Evolutionary conservation across 345 rosid species (phyloP).

Genomic region (Gossypium mustelinum): DNA sequence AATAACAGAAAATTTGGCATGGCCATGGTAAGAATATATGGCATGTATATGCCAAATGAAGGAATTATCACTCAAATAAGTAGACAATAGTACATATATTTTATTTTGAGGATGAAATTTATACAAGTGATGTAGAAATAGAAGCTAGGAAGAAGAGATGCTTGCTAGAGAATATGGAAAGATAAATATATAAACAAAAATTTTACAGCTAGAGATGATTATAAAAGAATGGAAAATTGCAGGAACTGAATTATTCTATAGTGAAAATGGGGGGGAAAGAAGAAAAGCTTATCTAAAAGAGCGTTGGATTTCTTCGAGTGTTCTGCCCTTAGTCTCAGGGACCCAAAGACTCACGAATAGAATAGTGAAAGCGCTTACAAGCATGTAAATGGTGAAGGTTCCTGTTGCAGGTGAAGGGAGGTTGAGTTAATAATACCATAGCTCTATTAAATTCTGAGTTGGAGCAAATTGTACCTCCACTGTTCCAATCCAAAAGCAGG

Average conservation of each 20-base stretch:
- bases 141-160: background rate
- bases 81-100: background rate
- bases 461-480: constrained; percentile 49
- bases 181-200: background rate
- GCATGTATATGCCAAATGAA: background rate
- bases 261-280: background rate
- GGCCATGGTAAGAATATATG: no score
- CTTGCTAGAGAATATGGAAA: constrained; percentile 15
- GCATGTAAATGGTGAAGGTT: constrained; percentile 73
- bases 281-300: constrained; percentile 68
- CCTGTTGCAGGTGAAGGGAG: constrained; percentile 41
- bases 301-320: constrained; percentile 82
- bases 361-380: constrained; percentile 55
- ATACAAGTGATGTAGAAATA: no score
- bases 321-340: constrained; percentile 89
- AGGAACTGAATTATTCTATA: background rate
- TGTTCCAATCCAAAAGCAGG: constrained; percentile 76
- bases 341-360: constrained; percentile 66
- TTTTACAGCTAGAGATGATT: background rate
- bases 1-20: no score
- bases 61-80: background rate
- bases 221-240: background rate
- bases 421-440: background rate
- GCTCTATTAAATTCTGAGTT: no score
- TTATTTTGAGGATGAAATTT: background rate